Conservation (phyloP, 805 yeast genomes). For the Brettanomyces anomalus region DNA sequence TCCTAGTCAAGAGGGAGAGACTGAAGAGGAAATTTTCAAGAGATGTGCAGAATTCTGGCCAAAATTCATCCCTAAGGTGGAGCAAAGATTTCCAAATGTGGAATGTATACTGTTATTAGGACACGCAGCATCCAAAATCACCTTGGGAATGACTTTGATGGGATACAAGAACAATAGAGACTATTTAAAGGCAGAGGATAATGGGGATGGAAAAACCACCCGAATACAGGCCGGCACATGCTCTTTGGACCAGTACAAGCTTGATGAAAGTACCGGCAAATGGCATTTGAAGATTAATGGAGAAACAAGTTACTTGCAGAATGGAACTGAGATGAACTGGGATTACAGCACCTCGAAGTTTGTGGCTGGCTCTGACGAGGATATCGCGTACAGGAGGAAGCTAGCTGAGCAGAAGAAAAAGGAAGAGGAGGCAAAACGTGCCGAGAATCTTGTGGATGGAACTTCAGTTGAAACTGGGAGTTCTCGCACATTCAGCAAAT, state of each 20-base stretch:
- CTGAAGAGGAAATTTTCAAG: constrained; percentile 54
- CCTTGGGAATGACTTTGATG: constrained; percentile 70
- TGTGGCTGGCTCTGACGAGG: constrained; percentile 90
- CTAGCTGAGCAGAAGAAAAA: constrained; percentile 8
- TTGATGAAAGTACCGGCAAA: constrained; percentile 19
- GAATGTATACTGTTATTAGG: constrained; percentile 66
- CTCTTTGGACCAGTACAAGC: constrained; percentile 56
- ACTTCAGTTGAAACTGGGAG: constrained; percentile 12
- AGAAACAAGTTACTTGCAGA: constrained; percentile 53
- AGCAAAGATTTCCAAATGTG: constrained; percentile 46
- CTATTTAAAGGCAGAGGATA: constrained; percentile 36
- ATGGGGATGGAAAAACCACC: constrained; percentile 27
- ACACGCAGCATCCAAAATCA: constrained; percentile 91
- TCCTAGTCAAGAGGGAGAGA: constrained; percentile 68
- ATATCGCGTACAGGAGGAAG: constrained; percentile 47
- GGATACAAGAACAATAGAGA: constrained; percentile 44
- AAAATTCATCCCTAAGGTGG: constrained; percentile 49
- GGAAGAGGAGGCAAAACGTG: constrained; percentile 7
- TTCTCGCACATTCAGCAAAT: constrained; percentile 11
- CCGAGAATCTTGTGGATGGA: constrained; percentile 6
- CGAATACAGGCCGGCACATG: constrained; percentile 71
- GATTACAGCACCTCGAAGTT: constrained; percentile 51
- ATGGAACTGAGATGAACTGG: constrained; percentile 95
- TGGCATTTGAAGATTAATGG: constrained; percentile 73
- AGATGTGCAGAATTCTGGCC: constrained; percentile 52